phyloP scores from a whole-genome alignment of 768 basidiomycete species.

The Suillus fuscotomentosus region DNA sequence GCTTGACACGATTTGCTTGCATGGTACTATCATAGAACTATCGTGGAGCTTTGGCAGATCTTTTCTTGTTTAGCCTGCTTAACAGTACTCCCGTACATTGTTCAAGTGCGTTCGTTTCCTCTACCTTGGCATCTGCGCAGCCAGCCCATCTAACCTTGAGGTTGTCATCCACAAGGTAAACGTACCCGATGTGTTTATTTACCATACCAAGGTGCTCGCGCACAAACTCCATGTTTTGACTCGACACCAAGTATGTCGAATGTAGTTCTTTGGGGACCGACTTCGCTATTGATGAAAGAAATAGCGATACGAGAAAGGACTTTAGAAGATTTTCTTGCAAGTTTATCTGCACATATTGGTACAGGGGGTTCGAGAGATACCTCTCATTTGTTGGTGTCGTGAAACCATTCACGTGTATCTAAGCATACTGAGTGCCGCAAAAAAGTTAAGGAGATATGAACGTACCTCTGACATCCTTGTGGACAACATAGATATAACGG shows the following conservation, averaged over 20 bases:
- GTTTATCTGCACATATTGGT: constrained; percentile 83
- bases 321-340: constrained; percentile 93
- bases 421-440: constrained; percentile 3
- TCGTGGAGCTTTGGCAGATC: not conserved
- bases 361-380: constrained; percentile 55
- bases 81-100: constrained; percentile 70
- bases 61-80: constrained; percentile 44
- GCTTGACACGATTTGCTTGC: not conserved
- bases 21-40: not conserved
- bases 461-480: constrained; percentile 86
- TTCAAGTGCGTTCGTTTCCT: constrained; percentile 70
- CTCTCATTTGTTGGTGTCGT: constrained; percentile 51
- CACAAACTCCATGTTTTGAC: constrained; percentile 82
- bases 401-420: constrained; percentile 83
- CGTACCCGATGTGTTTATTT: constrained; percentile 90
- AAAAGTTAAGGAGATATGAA: not conserved
- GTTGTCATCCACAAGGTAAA: constrained; percentile 86
- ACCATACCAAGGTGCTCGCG: constrained; percentile 84
- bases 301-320: constrained; percentile 84
- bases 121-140: constrained; percentile 75
- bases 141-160: constrained; percentile 90
- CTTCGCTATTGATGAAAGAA: constrained; percentile 70
- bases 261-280: constrained; percentile 64
- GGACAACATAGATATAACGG: constrained; percentile 78
- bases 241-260: constrained; percentile 73